Conservation (phyloP, 495 filamentous ascomycete genomes). For the Lasiosphaeris hirsuta region DNA sequence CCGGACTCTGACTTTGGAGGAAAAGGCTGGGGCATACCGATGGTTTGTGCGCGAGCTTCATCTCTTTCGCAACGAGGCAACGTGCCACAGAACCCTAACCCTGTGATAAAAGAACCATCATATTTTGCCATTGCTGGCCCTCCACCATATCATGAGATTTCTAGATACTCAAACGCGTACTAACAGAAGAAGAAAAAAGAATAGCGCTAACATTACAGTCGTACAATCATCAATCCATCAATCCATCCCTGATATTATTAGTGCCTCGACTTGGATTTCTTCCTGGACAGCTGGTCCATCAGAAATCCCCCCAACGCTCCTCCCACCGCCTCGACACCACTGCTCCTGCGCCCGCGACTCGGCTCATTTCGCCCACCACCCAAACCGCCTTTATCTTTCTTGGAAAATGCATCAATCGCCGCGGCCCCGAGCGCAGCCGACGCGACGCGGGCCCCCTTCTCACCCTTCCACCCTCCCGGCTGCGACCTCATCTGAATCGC, state of each 20-base stretch:
- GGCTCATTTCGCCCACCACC: conserved; percentile 1
- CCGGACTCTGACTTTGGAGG: no score
- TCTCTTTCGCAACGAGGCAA: no score
- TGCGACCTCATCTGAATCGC: conserved; percentile 36
- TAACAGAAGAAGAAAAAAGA: not conserved
- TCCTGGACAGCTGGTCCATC: conserved; percentile 15
- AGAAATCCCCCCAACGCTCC: conserved; percentile 20
- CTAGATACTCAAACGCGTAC: not conserved
- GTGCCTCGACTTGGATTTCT: not conserved
- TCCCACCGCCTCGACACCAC: conserved; percentile 12
- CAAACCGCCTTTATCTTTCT: not conserved
- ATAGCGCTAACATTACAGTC: not conserved
- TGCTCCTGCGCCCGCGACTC: not conserved
- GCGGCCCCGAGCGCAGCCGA: conserved; percentile 43
- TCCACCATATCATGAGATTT: not conserved
- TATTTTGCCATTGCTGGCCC: no score
- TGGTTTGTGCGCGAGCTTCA: no score
- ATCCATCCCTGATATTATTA: not conserved
- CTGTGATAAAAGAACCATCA: no score
- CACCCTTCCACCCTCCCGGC: conserved; percentile 38
- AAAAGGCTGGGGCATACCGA: no score
- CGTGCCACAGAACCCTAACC: no score
- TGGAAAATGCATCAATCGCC: conserved; percentile 32
- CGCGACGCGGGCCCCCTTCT: conserved; percentile 39
- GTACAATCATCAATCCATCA: not conserved